Base-by-base conservation (phyloP, 805 yeast genomes). In the Starmerella apis region DNA sequence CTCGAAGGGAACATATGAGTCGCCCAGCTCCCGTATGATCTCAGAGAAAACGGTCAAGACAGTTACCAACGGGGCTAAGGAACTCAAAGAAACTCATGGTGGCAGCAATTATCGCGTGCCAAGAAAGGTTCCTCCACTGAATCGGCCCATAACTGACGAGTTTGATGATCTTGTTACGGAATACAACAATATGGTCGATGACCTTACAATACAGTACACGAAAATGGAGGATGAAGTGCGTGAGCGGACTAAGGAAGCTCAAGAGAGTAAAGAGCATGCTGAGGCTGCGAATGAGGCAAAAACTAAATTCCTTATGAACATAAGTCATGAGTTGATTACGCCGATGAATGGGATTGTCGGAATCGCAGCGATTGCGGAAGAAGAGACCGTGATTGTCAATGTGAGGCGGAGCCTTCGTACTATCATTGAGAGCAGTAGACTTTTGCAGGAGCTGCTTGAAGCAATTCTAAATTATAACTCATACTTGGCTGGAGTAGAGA, bases 301-400 rank as follows among this genome's bases (percentile, higher is more conserved):
- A 63, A 85, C 96, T 6, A 84, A 85, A 11, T 86, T 86, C 63
- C 84, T 86, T 61, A 95, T 95, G n/a, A 87, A 86, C 61, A 85
- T 86, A 27, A 84, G 95, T 0, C 95, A 86, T 64, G 98, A 90
- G 68, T 73, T 90, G 60, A 75, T 96, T 58, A 90, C 97, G 0
- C 98, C 98, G 2, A 69, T 90, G 58, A 90, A 92, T 65, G 98
- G 97, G 64, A 90, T 90, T 25, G 69, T 92, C 50, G 98, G 98
- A 51, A 86, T 90, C 94, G 83, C 96, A 0, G 82, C 94, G 2
- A 84, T 90, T 49, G 88, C 96, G 1, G 78, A 86, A 81, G 88
- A 83, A 22, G 97, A 92, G 63, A 71, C 71, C 18, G 88, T 86
- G 58, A 71, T 73, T 4, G 65, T 69, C 8, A 79, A 79, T 56